Evolutionary conservation across 1,139 yeast genomes (phyloP), one percentile per base, ranked within the genome.

Genomic region (Scheffersomyces cryptocercus): DNA sequence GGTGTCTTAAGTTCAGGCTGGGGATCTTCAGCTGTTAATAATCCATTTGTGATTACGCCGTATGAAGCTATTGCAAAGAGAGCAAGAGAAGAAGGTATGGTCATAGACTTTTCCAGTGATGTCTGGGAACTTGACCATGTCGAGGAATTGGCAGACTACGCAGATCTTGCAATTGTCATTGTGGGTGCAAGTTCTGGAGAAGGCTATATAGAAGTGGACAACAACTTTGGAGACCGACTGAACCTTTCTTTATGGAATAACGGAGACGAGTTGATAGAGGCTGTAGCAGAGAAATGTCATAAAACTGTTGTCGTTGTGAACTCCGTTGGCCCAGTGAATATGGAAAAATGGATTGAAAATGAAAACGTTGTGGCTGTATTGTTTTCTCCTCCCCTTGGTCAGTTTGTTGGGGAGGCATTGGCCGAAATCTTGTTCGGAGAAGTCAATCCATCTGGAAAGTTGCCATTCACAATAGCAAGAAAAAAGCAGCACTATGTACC

Each of bases 401-500:
- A 82, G 55, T 79, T 66, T 49, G 67, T 65, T 28, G 77, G 77
- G 2, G 61, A 66, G 42, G 75, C 75, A 1, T 54, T 72, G 26
- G 68, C 75, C 2, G 76, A 72, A 40, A 70, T 72, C 0, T 50
- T 72, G 11, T 82, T 81, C 62, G 88, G 88, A 1, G 83, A 77
- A 35, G 68, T 65, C 16, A 79, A 79, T 50, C 87, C 87, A 6
- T 77, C 84, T 15, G 88, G 87, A 3, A 74, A 77, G 50, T 66
- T 82, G 38, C 86, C 88, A 0, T 82, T 81, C 52, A 81, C 87
- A 1, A 73, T 82, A 52, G 85, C 87, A 10, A 75, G 70, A 55
- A 76, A 79, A 50, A 68, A 66, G 38, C 75, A 67, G 51, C 84
- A 81, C 48, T 81, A 81, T 52, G 80, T 77, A 26, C 77, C 80